Evolutionary conservation across 805 yeast genomes (phyloP).

Genomic region (Ascoidea asiatica): DNA sequence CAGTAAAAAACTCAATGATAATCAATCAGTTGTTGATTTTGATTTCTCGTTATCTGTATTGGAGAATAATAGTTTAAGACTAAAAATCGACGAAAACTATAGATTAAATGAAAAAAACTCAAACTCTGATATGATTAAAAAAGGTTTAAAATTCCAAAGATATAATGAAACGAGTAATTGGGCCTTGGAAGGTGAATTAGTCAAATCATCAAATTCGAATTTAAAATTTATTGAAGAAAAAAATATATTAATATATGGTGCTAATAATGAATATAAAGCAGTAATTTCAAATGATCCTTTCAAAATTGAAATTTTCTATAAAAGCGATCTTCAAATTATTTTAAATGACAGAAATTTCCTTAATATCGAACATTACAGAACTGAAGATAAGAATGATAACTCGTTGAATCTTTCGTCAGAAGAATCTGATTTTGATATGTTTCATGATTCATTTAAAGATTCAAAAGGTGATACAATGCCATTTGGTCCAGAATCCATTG

Average conservation of each 20-base stretch:
- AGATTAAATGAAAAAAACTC: slow-evolving; percentile 17
- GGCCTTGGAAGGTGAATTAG: slow-evolving; percentile 31
- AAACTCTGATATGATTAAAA: slow-evolving; percentile 12
- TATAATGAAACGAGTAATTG: slow-evolving; percentile 47
- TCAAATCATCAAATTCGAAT: slow-evolving; percentile 12
- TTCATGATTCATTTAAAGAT: slow-evolving; percentile 60
- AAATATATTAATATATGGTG: slow-evolving; percentile 17
- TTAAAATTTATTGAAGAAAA: slow-evolving; percentile 12
- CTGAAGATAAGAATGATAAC: slow-evolving; percentile 21
- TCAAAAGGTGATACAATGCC: slow-evolving; percentile 52
- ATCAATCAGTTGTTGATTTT: slow-evolving; percentile 27
- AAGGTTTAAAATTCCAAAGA: slow-evolving; percentile 29
- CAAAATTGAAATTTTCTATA: slow-evolving; percentile 30
- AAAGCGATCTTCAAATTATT: slow-evolving; percentile 33
- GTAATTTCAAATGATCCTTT: slow-evolving; percentile 34
- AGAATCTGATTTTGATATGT: slow-evolving; percentile 56
- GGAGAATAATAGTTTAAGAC: slow-evolving; percentile 42
- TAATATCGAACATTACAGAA: slow-evolving; percentile 74
- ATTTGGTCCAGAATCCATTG: slow-evolving; percentile 84
- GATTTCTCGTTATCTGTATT: slow-evolving; percentile 48
- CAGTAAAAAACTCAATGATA: slow-evolving; percentile 26
- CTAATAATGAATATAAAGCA: slow-evolving; percentile 23
- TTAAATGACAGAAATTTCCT: slow-evolving; percentile 60
- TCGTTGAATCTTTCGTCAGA: slow-evolving; percentile 31
- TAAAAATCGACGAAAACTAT: slow-evolving; percentile 52